Percentiles rank a stretch among this genome's conserved stretches.
phyloP scores from a whole-genome alignment of 495 filamentous ascomycete genomes.

The Parathielavia appendiculata region DNA sequence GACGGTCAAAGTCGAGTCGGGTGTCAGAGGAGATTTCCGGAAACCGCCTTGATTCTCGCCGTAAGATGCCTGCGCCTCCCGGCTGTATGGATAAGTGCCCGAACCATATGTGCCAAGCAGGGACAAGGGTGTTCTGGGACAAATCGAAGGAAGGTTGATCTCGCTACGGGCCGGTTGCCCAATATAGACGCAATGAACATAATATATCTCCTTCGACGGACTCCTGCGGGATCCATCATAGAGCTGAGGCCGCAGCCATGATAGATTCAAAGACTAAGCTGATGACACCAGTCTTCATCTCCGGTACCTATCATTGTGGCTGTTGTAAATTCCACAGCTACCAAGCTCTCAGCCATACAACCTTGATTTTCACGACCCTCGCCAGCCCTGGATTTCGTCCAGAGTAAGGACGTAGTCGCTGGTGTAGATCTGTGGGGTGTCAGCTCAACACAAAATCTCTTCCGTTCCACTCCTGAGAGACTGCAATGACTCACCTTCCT shows the following conservation, averaged over 20 bases:
- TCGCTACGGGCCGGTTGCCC: neutral
- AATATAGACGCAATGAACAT: neutral
- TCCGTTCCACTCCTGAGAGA: neutral
- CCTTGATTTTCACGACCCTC: no score
- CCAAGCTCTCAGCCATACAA: no score
- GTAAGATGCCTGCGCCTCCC: neutral
- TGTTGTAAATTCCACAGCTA: no score
- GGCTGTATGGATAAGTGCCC: conserved; percentile 25
- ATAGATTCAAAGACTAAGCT: no score
- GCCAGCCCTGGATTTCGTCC: conserved; percentile 41
- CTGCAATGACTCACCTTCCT: conserved; percentile 17
- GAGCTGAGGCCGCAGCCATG: no score
- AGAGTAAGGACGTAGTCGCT: conserved; percentile 39
- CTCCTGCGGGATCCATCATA: neutral
- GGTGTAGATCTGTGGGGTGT: conserved; percentile 26
- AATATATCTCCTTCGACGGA: neutral
- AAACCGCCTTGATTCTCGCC: neutral
- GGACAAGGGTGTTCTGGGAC: neutral
- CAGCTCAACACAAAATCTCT: neutral
- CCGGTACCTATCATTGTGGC: no score
- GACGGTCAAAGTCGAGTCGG: neutral
- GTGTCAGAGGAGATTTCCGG: neutral
- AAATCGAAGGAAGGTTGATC: neutral
- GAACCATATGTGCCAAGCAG: conserved; percentile 2
- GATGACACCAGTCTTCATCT: no score